Percentiles rank a stretch among this genome's conserved stretches.
These are phyloP conservation scores for Phytomonas sp. DNA, from an alignment of 208 protist species.

Conservation along the genomic window DNA sequence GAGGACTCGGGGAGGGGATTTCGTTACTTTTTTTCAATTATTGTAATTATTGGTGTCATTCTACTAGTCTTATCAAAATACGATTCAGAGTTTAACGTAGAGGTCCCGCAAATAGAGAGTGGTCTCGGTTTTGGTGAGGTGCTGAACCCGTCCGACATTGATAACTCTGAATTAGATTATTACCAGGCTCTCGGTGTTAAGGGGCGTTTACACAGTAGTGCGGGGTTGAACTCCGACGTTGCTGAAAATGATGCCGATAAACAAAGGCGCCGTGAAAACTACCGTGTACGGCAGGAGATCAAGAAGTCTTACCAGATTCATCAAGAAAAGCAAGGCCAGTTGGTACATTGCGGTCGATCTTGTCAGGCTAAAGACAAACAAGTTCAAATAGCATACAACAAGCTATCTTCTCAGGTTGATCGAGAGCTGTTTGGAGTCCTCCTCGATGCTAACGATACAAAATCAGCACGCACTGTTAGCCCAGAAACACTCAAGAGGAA, in stretches of 20 bases:
- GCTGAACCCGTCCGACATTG: constrained; percentile 14
- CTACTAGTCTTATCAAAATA: constrained; percentile 63
- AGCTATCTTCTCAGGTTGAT: constrained; percentile 73
- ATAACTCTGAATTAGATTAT: constrained; percentile 22
- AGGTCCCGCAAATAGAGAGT: constrained; percentile 75
- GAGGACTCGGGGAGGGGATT: constrained; percentile 72
- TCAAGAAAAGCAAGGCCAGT: constrained; percentile 55
- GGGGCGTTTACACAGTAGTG: constrained; percentile 25
- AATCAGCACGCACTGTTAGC: constrained; percentile 39
- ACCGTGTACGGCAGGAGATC: constrained; percentile 64
- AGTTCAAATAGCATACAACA: constrained; percentile 73
- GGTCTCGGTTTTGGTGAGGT: constrained; percentile 61
- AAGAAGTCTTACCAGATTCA: constrained; percentile 54
- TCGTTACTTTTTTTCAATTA: constrained; percentile 46
- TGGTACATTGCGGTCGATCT: constrained; percentile 66
- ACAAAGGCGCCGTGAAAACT: constrained; percentile 66
- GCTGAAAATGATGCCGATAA: constrained; percentile 34
- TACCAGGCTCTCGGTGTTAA: constrained; percentile 66
- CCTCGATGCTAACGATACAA: constrained; percentile 70
- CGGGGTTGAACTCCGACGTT: constrained; percentile 5
- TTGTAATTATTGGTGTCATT: constrained; percentile 37
- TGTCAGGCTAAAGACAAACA: constrained; percentile 74
- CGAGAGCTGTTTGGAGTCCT: constrained; percentile 78
- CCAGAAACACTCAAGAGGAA: constrained; percentile 51
- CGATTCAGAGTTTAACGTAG: constrained; percentile 78